Conservation (phyloP, 441 rosid genomes). For the Populus trichocarpa region DNA sequence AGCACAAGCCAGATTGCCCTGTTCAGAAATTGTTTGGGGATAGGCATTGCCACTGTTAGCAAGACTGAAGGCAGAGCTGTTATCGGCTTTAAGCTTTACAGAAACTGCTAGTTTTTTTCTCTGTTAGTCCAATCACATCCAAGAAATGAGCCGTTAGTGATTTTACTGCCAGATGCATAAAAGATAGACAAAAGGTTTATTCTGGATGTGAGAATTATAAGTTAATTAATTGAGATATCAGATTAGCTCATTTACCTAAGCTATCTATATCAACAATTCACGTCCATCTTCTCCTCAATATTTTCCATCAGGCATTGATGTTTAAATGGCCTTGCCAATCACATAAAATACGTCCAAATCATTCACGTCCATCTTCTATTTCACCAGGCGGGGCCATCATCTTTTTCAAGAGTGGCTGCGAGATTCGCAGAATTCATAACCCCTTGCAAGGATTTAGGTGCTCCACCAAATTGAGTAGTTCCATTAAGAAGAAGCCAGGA, state of each 20-base stretch:
- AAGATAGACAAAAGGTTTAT: background rate
- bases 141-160: no score
- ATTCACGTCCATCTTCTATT: background rate
- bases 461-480: conserved; percentile 17
- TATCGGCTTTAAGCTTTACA: no score
- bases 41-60: no score
- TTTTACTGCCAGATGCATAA: background rate
- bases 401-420: conserved; percentile 5
- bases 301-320: background rate
- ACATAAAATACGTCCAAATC: background rate
- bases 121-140: no score
- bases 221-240: background rate
- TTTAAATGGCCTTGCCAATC: background rate
- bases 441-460: conserved; percentile 8
- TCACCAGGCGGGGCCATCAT: conserved; percentile 8
- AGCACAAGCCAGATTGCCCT: background rate
- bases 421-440: background rate
- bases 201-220: background rate
- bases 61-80: no score
- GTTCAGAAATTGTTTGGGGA: background rate
- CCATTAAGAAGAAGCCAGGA: conserved; percentile 32
- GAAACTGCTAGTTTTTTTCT: no score
- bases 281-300: background rate
- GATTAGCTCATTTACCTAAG: background rate
- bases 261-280: background rate